Base-by-base conservation (phyloP, 768 basidiomycete species). In the Lyophyllum decastes region DNA sequence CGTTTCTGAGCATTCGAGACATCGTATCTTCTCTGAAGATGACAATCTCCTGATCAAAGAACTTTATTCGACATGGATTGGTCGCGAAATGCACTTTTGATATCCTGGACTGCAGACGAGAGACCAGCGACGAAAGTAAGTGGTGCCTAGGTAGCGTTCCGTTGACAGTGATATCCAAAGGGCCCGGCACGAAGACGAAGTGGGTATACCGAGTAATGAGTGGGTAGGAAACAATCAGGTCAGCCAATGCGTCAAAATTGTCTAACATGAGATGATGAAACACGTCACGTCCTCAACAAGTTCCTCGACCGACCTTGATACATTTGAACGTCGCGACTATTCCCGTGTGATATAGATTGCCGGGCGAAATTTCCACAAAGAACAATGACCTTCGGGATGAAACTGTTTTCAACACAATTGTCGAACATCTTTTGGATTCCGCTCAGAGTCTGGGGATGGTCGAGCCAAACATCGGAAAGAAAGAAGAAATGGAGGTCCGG, bases 301-400 rank as follows among this genome's bases (percentile, higher is more conserved):
- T 16, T 12, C 24, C 22, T 49, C 17, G 17, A 55, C 61, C 30
- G n/a, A 90, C 96, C 95, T 75, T 94, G 90, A 70, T 98, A 99
- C 67, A 83, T 77, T 63, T 90, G 85, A 33, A 95, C 79, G 67
- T 88, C 92, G 62, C 87, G 82, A 52, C 81, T 88, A 69, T 83
- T 92, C 21, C 91, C 93, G 68, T 90, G 86, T 25, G 83, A 78
- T 58, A 94, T 86, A 6, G 93, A 89, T 61, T 82, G 84, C 62
- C 89, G 93, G 2, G 90, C 90, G 70, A 98, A 99, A 72, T 97
- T 97, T 0, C 97, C 97, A 61, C 97, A 99, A 40, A 98, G 78
- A 24, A 98, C 83, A 59, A 98, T 90, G 12, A 94, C 80, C 65
- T 88, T 90, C 0, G 97, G 97, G 57, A 95, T 88, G 71, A 90